Evolutionary conservation across 495 filamentous ascomycete genomes (phyloP), one percentile per base, ranked within the genome.

Genomic region (Penicillium dipodomyicola): DNA sequence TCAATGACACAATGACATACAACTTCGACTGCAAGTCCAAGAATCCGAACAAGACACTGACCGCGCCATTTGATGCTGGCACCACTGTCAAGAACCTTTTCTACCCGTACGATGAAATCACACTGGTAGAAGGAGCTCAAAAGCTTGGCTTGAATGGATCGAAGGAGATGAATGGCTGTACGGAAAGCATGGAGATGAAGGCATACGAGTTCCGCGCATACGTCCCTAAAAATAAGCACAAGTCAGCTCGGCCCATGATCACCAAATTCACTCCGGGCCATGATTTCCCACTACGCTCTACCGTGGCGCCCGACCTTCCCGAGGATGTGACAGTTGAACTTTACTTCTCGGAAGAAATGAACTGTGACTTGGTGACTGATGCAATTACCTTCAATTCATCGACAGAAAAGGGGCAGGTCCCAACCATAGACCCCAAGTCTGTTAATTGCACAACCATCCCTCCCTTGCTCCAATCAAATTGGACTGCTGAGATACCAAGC

Each of bases 211-310:
- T 82, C 72, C 81, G 83, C 23, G 83, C 82, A 5, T 87, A 84
- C 63, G 85, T 89, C 4, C 85, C 82, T 1, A 71, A 70, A 7
- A 56, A 65, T 3, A 56, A 63, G 2, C 86, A 75, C 59, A 57
- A 78, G 12, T 49, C 48, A 8, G 82, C 83, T 32, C 68, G 74
- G 2, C 84, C 87, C 4, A 83, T 84, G 73, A 80, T 90, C 57
- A 89, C 86, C 32, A 72, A 76, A 42, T 84, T 90, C 59, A 49
- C 66, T 0, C 87, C 87, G 0, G 84, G 85, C 11, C 87, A 90
- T 63, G 87, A 90, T 55, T 47, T 57, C 0, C 81, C 84, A 5
- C 49, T 87, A 0, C 59, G 75, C 2, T 87, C 85, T 1, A 80
- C 72, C 3, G 77, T 77, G 9, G 60, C 35, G 19, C 65, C 76